Evolutionary conservation across 1,284 basidiomycete genomes (phyloP).

Genomic region (Marasmius fiardii): DNA sequence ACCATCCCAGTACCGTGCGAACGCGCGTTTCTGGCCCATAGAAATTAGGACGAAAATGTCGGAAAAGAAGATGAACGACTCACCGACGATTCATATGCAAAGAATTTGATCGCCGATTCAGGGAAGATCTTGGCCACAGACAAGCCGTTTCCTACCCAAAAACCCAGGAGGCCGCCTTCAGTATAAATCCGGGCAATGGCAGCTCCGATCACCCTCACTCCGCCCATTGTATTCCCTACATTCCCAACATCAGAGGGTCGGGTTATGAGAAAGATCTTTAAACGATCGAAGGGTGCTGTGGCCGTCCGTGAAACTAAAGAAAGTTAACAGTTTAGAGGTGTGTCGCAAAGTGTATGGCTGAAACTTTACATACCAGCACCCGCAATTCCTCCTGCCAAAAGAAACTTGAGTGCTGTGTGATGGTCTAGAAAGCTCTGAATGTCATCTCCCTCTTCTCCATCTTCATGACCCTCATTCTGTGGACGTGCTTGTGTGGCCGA

Average conservation of each 20-base stretch:
- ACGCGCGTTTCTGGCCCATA: constrained; percentile 76
- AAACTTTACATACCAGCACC: constrained; percentile 69
- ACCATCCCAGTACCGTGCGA: constrained; percentile 89
- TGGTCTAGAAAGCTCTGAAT: constrained; percentile 65
- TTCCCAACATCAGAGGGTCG: constrained; percentile 67
- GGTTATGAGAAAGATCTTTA: constrained; percentile 98
- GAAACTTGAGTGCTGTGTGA: constrained; percentile 81
- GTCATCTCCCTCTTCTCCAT: constrained; percentile 63
- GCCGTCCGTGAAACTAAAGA: constrained; percentile 85
- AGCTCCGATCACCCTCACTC: constrained; percentile 65
- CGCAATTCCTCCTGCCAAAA: constrained; percentile 92
- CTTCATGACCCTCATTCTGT: constrained; percentile 36
- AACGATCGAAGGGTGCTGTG: constrained; percentile 96
- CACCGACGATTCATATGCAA: constrained; percentile 90
- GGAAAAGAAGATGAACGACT: constrained; percentile 28
- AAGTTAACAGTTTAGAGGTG: constrained; percentile 4
- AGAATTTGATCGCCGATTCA: constrained; percentile 98
- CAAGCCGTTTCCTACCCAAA: constrained; percentile 90
- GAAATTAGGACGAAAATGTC: constrained; percentile 14
- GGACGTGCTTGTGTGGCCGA: constrained; percentile 31
- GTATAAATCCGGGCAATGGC: constrained; percentile 81
- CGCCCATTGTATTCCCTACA: constrained; percentile 47
- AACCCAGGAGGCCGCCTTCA: constrained; percentile 85
- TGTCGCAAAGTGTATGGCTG: constrained; percentile 2
- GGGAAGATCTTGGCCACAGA: constrained; percentile 93